Base-by-base conservation (phyloP, 225 moss, liverwort and hornwort genomes). In the Takakia lepidozioides region DNA sequence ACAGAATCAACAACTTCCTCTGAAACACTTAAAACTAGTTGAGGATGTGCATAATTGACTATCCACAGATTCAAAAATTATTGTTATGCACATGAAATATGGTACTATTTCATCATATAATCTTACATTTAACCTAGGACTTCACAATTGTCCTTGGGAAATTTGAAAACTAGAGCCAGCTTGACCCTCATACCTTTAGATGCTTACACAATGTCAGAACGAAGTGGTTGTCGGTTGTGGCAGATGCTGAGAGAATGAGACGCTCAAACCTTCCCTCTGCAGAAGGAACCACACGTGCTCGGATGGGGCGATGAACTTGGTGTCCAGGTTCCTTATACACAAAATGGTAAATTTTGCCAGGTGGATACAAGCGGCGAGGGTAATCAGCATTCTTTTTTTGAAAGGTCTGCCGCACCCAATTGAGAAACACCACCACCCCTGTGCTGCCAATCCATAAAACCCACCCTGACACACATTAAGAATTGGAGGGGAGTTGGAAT, bases 271-370 rank as follows among this genome's bases (percentile, higher is more conserved):
- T 68, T 20, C 76, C 59, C 40, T 74, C 46, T 2, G 61, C 52
- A 54, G 80, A 71, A 42, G 66, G 60, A 4, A 80, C 47, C 29
- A 80, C 64, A 22, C 83, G 76, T 18, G 61, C 83, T 68, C 80
- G 80, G 57, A 80, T 72, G 41, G 87, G 83, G 51, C 66, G 71
- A 44, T 65, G 64, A 41, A 48, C 58, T 8, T 40, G 6, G 24
- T 46, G 65, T 51, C 87, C 74, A 44, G 83, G 80, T 46, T 83
- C 67, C 51, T 83, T 83, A 56, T 87, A 87, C 6, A 83, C 80
- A 19, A 78, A 71, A 57, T 87, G 87, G 32, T 74, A 87, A 25
- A 87, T 67, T 46, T 43, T 59, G 9, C 87, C 87, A 26, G 83
- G 83, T 29, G 83, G 69, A 67, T 72, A 81, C 1, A 87, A 38